Evolutionary conservation across 2,329 filamentous ascomycete genomes (phyloP), one percentile per base, ranked within the genome.

Genomic region (Scedosporium boydii): DNA sequence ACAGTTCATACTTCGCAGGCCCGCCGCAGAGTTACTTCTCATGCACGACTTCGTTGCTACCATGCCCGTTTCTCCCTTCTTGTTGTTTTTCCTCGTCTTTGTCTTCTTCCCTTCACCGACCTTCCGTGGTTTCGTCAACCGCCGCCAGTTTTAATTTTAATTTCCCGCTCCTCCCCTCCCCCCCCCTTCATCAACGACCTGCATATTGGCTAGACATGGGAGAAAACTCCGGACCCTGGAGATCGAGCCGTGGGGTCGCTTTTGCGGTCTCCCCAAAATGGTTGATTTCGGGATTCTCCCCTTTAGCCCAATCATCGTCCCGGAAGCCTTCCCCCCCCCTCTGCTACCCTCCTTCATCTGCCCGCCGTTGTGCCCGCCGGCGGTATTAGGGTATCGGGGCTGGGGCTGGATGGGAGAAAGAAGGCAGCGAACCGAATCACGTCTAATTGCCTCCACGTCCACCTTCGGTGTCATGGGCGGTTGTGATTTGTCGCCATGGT

Each of bases 401-500:
- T 55, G 23, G 34, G 34, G 23, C n/a, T 18, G 21, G 55, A 34
- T 10, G 27, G 18, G 18, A n/a, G 57, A 16, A 38, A 6, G 48
- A 46, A 62, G 41, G 51, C 12, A 14, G 23, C n/a, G n/a, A 58
- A n/a, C 29, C 38, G 34, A 46, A 59, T 59, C 57, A 42, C 29
- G 16, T n/a, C n/a, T 27, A 16, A 29, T 44, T 59, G n/a, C 57
- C 38, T 38, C 23, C 51, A 23, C 23, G 51, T 10, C 51, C 51
- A 12, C 51, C 51, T 62, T 61, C 59, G 59, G 59, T 61, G 48
- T 14, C 27, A 61, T 55, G 34, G 14, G 12, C 14, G 38, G 14
- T 38, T 57, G 21, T 62, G 60, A 62, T 62, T 62, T 56, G 60
- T 62, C 60, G 46, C 60, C 60, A 41, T 18, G 6, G 12, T 14